Conservation (phyloP, 2,329 filamentous ascomycete species). For the Cryphonectria radicalis region DNA sequence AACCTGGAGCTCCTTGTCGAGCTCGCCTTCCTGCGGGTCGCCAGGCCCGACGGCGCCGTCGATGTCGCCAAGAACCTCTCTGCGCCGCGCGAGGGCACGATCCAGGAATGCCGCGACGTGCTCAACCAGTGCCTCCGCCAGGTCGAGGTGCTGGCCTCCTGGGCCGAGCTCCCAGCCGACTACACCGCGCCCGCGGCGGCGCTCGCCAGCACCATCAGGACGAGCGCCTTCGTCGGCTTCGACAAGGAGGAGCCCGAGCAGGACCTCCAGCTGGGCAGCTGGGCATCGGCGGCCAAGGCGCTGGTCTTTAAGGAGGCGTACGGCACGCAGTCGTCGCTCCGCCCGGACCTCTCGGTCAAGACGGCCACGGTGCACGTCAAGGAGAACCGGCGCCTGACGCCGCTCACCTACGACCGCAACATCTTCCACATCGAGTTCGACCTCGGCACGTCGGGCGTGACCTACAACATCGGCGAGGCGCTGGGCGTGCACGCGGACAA, state of each 20-base stretch:
- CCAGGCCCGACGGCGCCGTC: slow-evolving; percentile 67
- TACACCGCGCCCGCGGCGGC: slow-evolving; percentile 45
- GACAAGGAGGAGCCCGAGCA: slow-evolving; percentile 76
- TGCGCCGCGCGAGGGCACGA: slow-evolving; percentile 55
- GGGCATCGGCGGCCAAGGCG: slow-evolving; percentile 84
- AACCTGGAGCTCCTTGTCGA: slow-evolving; percentile 71
- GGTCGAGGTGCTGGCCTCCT: slow-evolving; percentile 77
- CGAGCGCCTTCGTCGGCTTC: slow-evolving; percentile 83
- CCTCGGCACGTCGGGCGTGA: slow-evolving; percentile 86
- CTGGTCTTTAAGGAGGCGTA: slow-evolving; percentile 95
- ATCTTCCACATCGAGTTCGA: slow-evolving; percentile 99
- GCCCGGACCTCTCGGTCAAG: slow-evolving; percentile 85
- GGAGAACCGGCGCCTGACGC: slow-evolving; percentile 93
- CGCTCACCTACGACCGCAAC: slow-evolving; percentile 88
- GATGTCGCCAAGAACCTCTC: slow-evolving; percentile 68
- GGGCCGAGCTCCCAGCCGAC: slow-evolving; percentile 72
- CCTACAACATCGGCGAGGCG: slow-evolving; percentile 96
- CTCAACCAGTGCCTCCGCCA: slow-evolving; percentile 72
- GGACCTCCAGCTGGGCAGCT: slow-evolving; percentile 68
- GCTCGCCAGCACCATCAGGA: slow-evolving; percentile 68
- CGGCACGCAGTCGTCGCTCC: slow-evolving; percentile 71
- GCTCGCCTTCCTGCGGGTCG: slow-evolving; percentile 80
- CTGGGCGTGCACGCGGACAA: slow-evolving; percentile 97
- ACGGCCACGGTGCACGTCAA: slow-evolving; percentile 88
- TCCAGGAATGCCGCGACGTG: slow-evolving; percentile 65